Base-by-base conservation (phyloP, 108 stramenopile genomes). In the Skeletonema costatum region DNA sequence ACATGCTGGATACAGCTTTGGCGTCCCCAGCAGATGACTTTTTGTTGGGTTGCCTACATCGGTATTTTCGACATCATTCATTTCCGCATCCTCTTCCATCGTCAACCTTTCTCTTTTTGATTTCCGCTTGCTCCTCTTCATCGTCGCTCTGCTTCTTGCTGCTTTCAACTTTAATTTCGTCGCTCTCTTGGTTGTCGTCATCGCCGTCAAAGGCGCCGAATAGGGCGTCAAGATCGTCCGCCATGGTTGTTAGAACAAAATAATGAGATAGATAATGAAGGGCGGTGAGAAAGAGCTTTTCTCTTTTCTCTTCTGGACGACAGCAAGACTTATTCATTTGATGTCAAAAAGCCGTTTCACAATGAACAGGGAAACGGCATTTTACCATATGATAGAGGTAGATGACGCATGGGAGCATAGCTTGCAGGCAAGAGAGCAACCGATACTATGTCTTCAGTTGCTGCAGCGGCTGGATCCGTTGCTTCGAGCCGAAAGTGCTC, bases 141-240 rank as follows among this genome's bases (percentile, higher is more conserved):
- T 35, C 7, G 19, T 19, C 60, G 6, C 41, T 25, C 63, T 44
- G 29, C 68, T 56, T 46, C 19, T 69, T 63, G 32, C 31, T 32
- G 11, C 13, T 64, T 64, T 41, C 66, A 25, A 53, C 29, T 44
- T 21, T 58, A 35, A n/a, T 62, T 35, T 29, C 73, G 41, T 19
- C 35, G 41, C 10, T 38, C 13, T 25, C 60, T 38, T 73, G 74
- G 12, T 65, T 44, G 16, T 76, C 58, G 29, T 81, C 86, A 33
- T 87, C 86, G 59, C 92, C 94, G 56, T 95, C 94, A 65, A 95
- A 88, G 74, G 94, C 94, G 32, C 94, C 94, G 68, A 95, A 95
- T 16, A 95, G 81, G 71, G 86, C 94, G 53, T 95, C 92, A 19
- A 95, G 77, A 53, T 89, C 89, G 35, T 90, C 93, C 38, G 88